Conservation (phyloP, 768 basidiomycete species). For the Daedaleopsis nitida region DNA sequence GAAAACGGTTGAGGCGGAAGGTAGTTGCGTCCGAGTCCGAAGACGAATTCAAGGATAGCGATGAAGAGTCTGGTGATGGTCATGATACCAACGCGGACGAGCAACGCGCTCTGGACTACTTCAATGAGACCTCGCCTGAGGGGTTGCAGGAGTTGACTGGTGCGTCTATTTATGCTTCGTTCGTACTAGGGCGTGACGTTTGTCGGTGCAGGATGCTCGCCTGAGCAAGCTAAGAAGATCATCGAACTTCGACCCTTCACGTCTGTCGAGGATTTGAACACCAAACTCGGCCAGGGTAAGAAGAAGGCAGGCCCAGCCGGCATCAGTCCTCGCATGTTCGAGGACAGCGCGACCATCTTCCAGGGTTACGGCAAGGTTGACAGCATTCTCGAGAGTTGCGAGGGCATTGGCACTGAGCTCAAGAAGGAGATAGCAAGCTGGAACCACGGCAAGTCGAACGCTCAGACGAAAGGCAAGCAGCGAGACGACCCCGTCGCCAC, state of each 20-base stretch:
- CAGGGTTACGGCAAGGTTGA: constrained; percentile 88
- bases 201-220: constrained; percentile 62
- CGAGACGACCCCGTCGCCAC: constrained; percentile 30
- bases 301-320: constrained; percentile 83
- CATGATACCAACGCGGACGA: constrained; percentile 39
- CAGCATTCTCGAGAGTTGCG: constrained; percentile 84
- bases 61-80: constrained; percentile 37
- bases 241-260: constrained; percentile 78
- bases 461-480: constrained; percentile 35
- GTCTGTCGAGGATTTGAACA: constrained; percentile 72
- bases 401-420: constrained; percentile 78
- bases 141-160: constrained; percentile 78
- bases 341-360: constrained; percentile 86
- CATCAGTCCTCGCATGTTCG: constrained; percentile 87
- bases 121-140: constrained; percentile 63
- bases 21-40: constrained; percentile 73
- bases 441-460: constrained; percentile 37
- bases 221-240: constrained; percentile 80
- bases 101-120: constrained; percentile 61
- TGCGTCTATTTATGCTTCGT: constrained; percentile 33
- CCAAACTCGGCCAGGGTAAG: constrained; percentile 81
- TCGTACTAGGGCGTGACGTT: not conserved
- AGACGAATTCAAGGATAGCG: constrained; percentile 51
- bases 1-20: constrained; percentile 58
- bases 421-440: constrained; percentile 78